phyloP scores from a whole-genome alignment of 2,329 filamentous ascomycete genomes.

The Claviceps sp. region DNA sequence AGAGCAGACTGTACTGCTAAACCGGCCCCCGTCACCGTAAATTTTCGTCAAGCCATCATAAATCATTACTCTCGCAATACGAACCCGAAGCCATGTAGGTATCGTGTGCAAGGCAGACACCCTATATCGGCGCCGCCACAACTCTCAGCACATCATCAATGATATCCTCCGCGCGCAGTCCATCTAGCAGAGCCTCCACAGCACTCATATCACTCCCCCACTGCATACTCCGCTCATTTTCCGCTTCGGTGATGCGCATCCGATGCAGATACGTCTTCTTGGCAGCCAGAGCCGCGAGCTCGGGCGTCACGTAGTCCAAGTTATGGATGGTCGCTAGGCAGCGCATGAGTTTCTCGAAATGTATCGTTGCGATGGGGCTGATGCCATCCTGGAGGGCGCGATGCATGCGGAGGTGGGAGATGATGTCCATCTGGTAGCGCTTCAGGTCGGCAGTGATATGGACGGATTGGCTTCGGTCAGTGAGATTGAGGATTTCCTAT shows the following conservation, averaged over 20 bases:
- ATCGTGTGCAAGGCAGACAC: neutral
- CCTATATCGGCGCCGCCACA: conserved; percentile 29
- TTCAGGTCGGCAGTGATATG: conserved; percentile 62
- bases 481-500: conserved; percentile 46
- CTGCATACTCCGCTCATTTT: conserved; percentile 75
- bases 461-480: conserved; percentile 42
- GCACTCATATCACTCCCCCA: conserved; percentile 74
- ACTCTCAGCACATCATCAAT: conserved; percentile 49
- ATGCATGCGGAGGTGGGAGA: conserved; percentile 77
- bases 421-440: conserved; percentile 76
- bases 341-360: conserved; percentile 57
- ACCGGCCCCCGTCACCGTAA: too few species aligned
- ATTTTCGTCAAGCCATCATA: too few species aligned
- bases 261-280: conserved; percentile 83
- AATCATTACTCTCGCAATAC: too few species aligned
- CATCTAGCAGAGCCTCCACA: conserved; percentile 53
- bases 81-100: too few species aligned
- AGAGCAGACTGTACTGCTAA: too few species aligned
- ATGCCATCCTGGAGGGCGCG: conserved; percentile 70
- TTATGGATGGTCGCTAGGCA: conserved; percentile 72
- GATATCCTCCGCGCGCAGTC: conserved; percentile 45
- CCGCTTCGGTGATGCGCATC: conserved; percentile 53
- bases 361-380: conserved; percentile 62
- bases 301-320: conserved; percentile 69
- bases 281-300: conserved; percentile 68